Evolutionary conservation across 2,329 filamentous ascomycete genomes (phyloP).

Genomic region (Aspergillaceae sp.): DNA sequence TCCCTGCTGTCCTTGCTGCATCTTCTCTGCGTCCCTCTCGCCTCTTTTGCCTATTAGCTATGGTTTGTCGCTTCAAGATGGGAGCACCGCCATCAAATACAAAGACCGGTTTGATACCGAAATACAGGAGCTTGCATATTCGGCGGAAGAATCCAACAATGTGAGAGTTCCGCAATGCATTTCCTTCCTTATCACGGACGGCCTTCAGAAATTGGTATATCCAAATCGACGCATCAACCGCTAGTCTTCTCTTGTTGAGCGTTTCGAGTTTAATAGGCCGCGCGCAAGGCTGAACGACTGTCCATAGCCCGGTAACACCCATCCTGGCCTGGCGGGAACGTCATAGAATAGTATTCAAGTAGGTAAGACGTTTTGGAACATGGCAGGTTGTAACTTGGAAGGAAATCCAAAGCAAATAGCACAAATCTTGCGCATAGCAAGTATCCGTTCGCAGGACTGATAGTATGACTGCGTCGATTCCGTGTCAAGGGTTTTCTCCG

Average conservation of each 20-base stretch:
- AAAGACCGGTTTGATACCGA: conserved; percentile 92
- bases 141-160: conserved; percentile 96
- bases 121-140: conserved; percentile 95
- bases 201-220: conserved; percentile 99
- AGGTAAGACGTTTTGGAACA: not conserved
- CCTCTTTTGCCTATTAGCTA: conserved; percentile 65
- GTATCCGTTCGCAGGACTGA: too few species aligned
- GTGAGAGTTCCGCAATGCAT: conserved; percentile 90
- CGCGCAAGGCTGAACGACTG: conserved; percentile 87
- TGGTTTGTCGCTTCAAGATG: conserved; percentile 80
- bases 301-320: conserved; percentile 98
- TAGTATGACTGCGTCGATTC: not conserved
- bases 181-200: conserved; percentile 95
- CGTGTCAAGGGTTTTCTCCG: not conserved
- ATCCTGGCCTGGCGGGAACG: conserved; percentile 41
- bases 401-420: too few species aligned
- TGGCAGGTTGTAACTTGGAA: not conserved
- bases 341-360: not conserved
- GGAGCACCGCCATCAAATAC: conserved; percentile 97
- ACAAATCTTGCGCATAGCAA: too few species aligned
- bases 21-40: conserved; percentile 87
- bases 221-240: conserved; percentile 98
- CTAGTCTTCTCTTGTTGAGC: conserved; percentile 89
- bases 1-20: conserved; percentile 83
- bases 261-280: conserved; percentile 94